Base-by-base conservation (phyloP, 1,284 basidiomycete genomes). In the Puccinia horiana region DNA sequence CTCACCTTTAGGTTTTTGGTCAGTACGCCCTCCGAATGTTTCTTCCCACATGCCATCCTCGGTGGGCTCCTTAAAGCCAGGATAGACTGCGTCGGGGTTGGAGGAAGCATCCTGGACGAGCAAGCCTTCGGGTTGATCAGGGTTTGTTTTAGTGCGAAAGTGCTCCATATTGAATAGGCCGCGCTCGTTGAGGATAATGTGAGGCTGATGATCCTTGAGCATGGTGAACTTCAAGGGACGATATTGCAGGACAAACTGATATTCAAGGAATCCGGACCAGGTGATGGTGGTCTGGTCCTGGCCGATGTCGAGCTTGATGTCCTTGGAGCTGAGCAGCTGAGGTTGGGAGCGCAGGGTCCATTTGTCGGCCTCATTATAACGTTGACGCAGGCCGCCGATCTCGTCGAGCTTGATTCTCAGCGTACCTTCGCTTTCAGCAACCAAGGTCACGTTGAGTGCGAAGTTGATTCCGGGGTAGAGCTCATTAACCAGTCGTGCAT, bases 91-190 rank as follows among this genome's bases (percentile, higher is more conserved):
- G 69, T 91, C 88, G 54, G 93, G 85, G 0, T 91, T 90, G 49
- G 86, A 82, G n/a, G 88, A 9, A n/a, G 88, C 86, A 37, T 86
- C 85, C 23, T 86, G 78, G 1, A 84, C 82, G 72, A 87, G 89
- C 14, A 77, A 76, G 78, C 88, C 86, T 70, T 85, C 85, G n/a
- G 87, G 87, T 4, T 61, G 35, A 63, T 88, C 86, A 23, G 87
- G 86, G 83, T 85, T 76, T 81, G 89, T 87, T 88, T 94, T 94
- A 47, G 89, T 89, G 80, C 95, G 90, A 89, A 95, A 98, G 87
- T 99, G 97, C 86, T 99, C 97, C 94, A 99, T 95, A 86, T 99
- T 95, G 84, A 99, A 89, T 40, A 99, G 90, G 0, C 93, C 93
- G 61, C 92, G 90, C 14, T 94, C 94, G 85, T 99, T 99, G 77